Conservation (phyloP, 2,329 filamentous ascomycete genomes). For the Aspergillus puulaauensis region DNA sequence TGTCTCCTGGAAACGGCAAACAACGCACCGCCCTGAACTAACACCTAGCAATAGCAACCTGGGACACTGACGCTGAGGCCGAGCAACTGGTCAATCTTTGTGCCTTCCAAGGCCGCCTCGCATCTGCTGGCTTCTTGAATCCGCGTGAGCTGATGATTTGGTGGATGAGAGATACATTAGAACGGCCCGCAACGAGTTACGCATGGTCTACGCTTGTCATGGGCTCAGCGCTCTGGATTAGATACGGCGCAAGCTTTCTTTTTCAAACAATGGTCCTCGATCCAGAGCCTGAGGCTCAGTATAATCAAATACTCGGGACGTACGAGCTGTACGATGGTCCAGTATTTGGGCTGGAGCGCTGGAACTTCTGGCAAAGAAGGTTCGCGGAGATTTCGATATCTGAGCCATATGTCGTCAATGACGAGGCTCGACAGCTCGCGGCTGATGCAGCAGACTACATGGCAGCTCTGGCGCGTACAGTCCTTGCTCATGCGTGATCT, state of each 20-base stretch:
- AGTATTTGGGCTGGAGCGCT: neutral
- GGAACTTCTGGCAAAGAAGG: neutral
- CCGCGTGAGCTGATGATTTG: neutral
- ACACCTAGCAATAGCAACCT: neutral
- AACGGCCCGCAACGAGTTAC: neutral
- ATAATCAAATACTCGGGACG: neutral
- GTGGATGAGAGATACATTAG: neutral
- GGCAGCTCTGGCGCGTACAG: neutral
- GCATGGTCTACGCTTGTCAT: neutral
- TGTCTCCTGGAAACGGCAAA: neutral
- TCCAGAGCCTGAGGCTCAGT: neutral
- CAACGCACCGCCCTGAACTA: neutral
- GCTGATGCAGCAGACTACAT: neutral
- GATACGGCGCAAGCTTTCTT: neutral
- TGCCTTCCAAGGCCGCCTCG: neutral
- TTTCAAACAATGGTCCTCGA: neutral
- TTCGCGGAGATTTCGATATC: neutral
- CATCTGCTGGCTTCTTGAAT: neutral
- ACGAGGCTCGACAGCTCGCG: neutral
- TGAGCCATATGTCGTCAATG: neutral
- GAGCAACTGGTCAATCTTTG: neutral
- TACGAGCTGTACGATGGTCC: neutral
- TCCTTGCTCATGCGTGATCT: no score
- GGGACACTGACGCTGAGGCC: neutral
- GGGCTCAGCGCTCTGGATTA: neutral